Conservation (phyloP, 352 stramenopile species). For the Globisporangium paroecandrum region DNA sequence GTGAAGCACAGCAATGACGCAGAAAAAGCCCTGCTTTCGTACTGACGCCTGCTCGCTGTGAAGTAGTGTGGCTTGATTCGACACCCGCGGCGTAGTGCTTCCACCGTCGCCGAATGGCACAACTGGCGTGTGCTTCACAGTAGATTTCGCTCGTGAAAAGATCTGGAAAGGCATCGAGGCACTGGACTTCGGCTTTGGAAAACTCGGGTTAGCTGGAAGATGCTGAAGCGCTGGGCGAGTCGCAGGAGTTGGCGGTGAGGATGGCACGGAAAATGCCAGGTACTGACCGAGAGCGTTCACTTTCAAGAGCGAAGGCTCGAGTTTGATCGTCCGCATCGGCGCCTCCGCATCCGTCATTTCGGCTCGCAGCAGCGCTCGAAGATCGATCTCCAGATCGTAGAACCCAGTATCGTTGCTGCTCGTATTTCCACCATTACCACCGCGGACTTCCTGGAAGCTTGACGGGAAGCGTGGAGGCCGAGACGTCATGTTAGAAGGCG, state of each 20-base stretch:
- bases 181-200: not conserved
- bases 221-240: not conserved
- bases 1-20: slow-evolving; percentile 4
- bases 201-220: not conserved
- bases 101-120: not conserved
- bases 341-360: slow-evolving; percentile 25
- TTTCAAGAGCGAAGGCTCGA: slow-evolving; percentile 32
- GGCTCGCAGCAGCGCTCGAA: slow-evolving; percentile 19
- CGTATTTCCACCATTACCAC: not conserved
- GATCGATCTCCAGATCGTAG: slow-evolving; percentile 21
- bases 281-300: slow-evolving; percentile 42
- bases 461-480: not conserved
- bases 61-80: not conserved
- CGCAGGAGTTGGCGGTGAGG: not conserved
- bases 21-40: slow-evolving; percentile 41
- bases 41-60: slow-evolving; percentile 15
- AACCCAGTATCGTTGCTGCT: not conserved
- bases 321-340: slow-evolving; percentile 43
- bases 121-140: not conserved
- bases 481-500: not conserved
- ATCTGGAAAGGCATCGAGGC: slow-evolving; percentile 3
- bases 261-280: slow-evolving; percentile 5
- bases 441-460: not conserved
- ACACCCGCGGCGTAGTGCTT: not conserved
- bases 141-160: not conserved